Conservation (phyloP, 1,284 basidiomycete genomes). For the Ceratobasidium sp. region DNA sequence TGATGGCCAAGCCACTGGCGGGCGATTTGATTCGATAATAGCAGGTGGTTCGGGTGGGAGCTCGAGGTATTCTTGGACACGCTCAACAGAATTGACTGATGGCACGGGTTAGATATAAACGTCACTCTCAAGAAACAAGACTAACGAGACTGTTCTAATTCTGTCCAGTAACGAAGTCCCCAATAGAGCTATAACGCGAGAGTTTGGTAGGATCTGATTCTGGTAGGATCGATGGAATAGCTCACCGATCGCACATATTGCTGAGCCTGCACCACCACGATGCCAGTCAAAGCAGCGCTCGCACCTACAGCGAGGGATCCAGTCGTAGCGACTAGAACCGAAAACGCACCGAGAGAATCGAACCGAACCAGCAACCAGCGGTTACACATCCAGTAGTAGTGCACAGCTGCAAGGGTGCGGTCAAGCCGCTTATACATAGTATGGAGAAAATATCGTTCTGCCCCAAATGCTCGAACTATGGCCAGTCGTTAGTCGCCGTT, state of each 20-base stretch:
- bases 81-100: slow-evolving; percentile 81
- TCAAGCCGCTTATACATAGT: slow-evolving; percentile 35
- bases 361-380: slow-evolving; percentile 54
- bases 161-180: slow-evolving; percentile 37
- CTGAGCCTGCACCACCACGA: slow-evolving; percentile 32
- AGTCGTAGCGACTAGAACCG: slow-evolving; percentile 73
- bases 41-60: slow-evolving; percentile 88
- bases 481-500: background rate
- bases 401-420: slow-evolving; percentile 31
- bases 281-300: slow-evolving; percentile 17
- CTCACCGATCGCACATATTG: slow-evolving; percentile 10
- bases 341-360: slow-evolving; percentile 75
- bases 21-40: slow-evolving; percentile 73
- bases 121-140: slow-evolving; percentile 34
- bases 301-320: slow-evolving; percentile 17
- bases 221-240: background rate
- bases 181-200: background rate
- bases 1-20: slow-evolving; percentile 90
- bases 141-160: slow-evolving; percentile 51
- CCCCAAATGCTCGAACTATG: slow-evolving; percentile 41
- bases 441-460: slow-evolving; percentile 25
- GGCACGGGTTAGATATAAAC: too few relatives aligned
- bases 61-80: slow-evolving; percentile 88
- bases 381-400: slow-evolving; percentile 47
- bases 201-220: background rate